Base-by-base conservation (phyloP, 2,329 filamentous ascomycete genomes). In the Penicillium olsonii region DNA sequence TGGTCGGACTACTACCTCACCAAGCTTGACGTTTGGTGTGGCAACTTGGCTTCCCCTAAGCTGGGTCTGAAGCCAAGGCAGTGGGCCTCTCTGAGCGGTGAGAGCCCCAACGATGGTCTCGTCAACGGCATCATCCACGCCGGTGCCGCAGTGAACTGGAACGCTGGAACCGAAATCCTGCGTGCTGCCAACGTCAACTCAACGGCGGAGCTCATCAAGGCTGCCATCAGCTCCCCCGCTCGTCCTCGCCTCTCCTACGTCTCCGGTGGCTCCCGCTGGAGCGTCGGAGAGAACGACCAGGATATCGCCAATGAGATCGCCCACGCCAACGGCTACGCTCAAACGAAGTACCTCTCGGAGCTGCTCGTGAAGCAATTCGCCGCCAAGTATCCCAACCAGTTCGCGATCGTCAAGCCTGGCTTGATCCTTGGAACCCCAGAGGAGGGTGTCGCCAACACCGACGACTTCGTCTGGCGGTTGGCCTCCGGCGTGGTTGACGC, bases 1-100 rank as follows among this genome's bases (percentile, higher is more conserved):
- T 62, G 59, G 57, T 27, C 35, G 1, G 37, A 51, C 11, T 31
- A 48, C 20, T 54, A 52, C 24, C 12, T 41, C 14, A 27, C 22
- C 12, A 60, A 56, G 29, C 33, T 61, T 4, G 59, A 62, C n/a
- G 52, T 51, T 9, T 62, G 61, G 59, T 20, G 40, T 8, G 59
- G 59, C 2, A 54, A 62, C 42, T 48, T 63, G 6, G 45, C 61
- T 9, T 47, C 29, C 4, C 43, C 35, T 12, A 5, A 24, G 17
- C 7, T 45, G 15, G 35, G 43, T 7, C n/a, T 45, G 15, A 19
- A 34, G 20, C 19, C 18, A 3, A 26, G 9, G 9, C 43, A 22
- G 1, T 45, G 43, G 43, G 26, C 19, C 17, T 39, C 19, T 7
- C 17, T 45, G 5, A 39, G 27, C 31, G 27, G 43, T 9, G n/a